phyloP scores from a whole-genome alignment of 495 filamentous ascomycete genomes.

The Penicillium diatomitis region DNA sequence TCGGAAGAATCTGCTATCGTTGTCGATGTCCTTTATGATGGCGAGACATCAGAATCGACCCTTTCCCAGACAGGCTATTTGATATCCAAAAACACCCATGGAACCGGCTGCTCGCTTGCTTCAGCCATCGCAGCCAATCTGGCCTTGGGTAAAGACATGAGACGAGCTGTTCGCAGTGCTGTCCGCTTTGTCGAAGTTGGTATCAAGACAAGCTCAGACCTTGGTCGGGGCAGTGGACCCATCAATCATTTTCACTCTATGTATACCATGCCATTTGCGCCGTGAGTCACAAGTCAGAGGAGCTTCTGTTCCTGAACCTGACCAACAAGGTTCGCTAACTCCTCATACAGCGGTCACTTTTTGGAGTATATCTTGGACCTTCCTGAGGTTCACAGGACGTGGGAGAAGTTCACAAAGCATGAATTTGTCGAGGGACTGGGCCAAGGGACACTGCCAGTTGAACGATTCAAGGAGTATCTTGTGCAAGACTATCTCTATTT shows the following conservation, averaged over 20 bases:
- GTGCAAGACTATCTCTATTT: conserved; percentile 87
- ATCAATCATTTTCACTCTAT: conserved; percentile 92
- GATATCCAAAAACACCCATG: conserved; percentile 75
- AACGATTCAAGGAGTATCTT: conserved; percentile 75
- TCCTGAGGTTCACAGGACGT: conserved; percentile 58
- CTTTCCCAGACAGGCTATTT: conserved; percentile 61
- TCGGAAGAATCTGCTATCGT: conserved; percentile 53
- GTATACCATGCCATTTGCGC: conserved; percentile 69
- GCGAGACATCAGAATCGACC: conserved; percentile 29
- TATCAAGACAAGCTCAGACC: conserved; percentile 62
- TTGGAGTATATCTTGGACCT: conserved; percentile 75
- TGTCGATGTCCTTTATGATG: conserved; percentile 66
- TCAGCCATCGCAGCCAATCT: conserved; percentile 88
- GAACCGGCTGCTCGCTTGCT: conserved; percentile 90
- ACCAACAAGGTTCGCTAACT: background rate
- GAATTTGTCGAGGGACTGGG: conserved; percentile 72
- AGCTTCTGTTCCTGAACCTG: background rate
- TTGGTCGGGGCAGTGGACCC: conserved; percentile 78
- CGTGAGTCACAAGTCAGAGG: conserved; percentile 43
- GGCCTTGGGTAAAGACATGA: conserved; percentile 52
- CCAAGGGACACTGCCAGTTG: conserved; percentile 58
- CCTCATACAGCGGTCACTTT: conserved; percentile 56
- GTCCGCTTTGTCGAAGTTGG: conserved; percentile 77
- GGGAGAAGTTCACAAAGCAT: conserved; percentile 68
- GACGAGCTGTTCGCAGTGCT: conserved; percentile 56